Evolutionary conservation across 495 filamentous ascomycete species (phyloP), one percentile per base, ranked within the genome.

Genomic region (Trichoderma orchidacearum): DNA sequence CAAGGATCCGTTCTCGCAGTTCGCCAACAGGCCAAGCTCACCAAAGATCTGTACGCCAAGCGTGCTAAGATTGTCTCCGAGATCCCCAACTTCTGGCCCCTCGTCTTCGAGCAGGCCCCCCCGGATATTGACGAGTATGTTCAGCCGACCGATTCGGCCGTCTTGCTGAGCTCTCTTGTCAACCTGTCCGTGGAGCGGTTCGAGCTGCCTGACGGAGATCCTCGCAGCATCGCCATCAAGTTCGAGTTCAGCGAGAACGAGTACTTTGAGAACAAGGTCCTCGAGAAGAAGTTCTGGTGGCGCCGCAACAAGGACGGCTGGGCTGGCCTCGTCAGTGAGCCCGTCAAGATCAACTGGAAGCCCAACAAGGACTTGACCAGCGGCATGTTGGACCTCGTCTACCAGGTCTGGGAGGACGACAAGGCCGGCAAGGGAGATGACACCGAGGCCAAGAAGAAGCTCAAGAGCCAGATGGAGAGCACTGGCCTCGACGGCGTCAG

Each of bases 211-310:
- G 74, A 78, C 56, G 77, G 77, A 54, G 81, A 85, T 54, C 87
- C 86, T 11, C 80, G 86, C 56, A 85, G 80, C 67, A 62, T 90
- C 18, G 58, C 68, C 27, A 74, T 90, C 66, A 71, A 63, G 53
- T 81, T 85, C 58, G 75, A 77, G 54, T 89, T 90, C 62, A 60
- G 58, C 29, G 68, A 75, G 34, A 96, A 96, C 70, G 78, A 84
- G 13, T 83, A 80, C 70, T 92, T 95, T 65, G 75, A 80, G 59
- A 78, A 95, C 68, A 66, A 68, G 35, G 79, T 83, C 56, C 71
- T 97, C 38, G 86, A 88, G 68, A 97, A 97, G 83, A 85, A 85
- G 63, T 92, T 96, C 69, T 90, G 85, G 81, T 86, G 81, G 73
- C 83, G 89, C 60, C 76, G 77, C 66, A 70, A 72, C 35, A 78